Base-by-base conservation (phyloP, 2,329 filamentous ascomycete genomes). In the Fusarium sacchari region DNA sequence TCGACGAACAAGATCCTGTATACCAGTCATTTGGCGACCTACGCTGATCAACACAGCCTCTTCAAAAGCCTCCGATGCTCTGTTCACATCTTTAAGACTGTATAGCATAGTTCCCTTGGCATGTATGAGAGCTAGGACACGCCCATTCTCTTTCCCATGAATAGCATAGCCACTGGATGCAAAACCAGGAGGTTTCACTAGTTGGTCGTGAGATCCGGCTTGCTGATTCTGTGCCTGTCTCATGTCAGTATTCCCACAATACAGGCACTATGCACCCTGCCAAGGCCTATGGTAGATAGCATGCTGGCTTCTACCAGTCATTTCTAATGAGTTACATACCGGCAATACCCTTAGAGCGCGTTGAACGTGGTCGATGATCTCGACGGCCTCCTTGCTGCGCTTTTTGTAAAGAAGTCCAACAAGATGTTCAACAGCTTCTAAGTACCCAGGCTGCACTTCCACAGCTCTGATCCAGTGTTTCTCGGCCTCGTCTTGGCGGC, bases 31-130 rank as follows among this genome's bases (percentile, higher is more conserved):
- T 52, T 88, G 86, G 69, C 91, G 89, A 4, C 95, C 95, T 34
- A 93, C 89, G 65, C 94, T 95, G 71, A 99, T 96, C 60, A 98
- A 83, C 7, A 99, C 94, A 1, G 95, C 96, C 81, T 98, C 95
- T 81, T 99, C 96, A 76, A 99, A 99, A 8, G 96, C 94, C 76
- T 91, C 90, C 2, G 96, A 95, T 46, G 96, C 96, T 44, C 88
- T 90, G 43, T 88, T 86, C 72, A 96, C 93, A 74, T 98, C 92
- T 50, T 96, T 96, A 36, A 97, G 84, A 32, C 94, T 91, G 82
- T 99, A 99, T 4, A 98, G 87, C 92, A 98, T 97, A 72, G 98
- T 98, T n/a, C 96, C 96, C 82, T 98, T 99, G 26, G 96, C 95
- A 82, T 99, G 96, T 44, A 98, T 91, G 22, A 99, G 87, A n/a